Percentiles rank a stretch among this genome's conserved stretches.
Conservation (phyloP, 306 rosid genomes). For the Macrotyloma uniflorum region DNA sequence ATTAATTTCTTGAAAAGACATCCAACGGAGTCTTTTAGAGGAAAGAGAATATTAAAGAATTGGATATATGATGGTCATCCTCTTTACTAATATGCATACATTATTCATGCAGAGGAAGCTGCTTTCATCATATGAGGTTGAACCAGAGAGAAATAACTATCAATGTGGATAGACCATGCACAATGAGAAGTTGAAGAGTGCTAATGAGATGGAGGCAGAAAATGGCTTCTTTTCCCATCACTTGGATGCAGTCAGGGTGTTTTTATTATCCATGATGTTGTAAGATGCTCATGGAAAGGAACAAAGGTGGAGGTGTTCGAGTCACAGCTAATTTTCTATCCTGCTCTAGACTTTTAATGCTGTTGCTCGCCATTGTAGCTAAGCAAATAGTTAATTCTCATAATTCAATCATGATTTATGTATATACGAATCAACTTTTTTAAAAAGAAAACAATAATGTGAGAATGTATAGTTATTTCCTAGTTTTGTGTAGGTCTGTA, state of each 20-base stretch:
- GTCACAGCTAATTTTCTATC: not conserved
- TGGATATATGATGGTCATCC: conserved; percentile 7
- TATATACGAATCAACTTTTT: not conserved
- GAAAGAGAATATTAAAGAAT: not conserved
- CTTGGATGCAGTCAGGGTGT: not conserved
- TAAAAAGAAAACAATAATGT: conserved; percentile 19
- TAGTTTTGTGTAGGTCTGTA: conserved; percentile 38
- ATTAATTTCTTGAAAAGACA: not conserved
- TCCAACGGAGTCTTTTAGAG: not conserved
- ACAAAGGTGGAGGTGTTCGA: conserved; percentile 14
- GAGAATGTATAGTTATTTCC: conserved; percentile 38
- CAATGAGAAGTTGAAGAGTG: conserved; percentile 40
- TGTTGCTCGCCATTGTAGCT: not conserved
- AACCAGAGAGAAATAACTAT: conserved; percentile 37
- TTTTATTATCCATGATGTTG: conserved; percentile 6
- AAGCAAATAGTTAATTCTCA: not conserved
- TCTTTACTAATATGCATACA: not conserved
- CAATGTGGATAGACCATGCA: conserved; percentile 34
- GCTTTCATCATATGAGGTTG: conserved; percentile 61
- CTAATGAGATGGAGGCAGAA: conserved; percentile 16
- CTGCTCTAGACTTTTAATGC: not conserved
- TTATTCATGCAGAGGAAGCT: conserved; percentile 55
- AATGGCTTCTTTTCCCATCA: not conserved
- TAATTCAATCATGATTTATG: not conserved
- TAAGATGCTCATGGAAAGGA: not conserved